Base-by-base conservation (phyloP, 2,329 filamentous ascomycete species). In the Colletotrichum sp. region DNA sequence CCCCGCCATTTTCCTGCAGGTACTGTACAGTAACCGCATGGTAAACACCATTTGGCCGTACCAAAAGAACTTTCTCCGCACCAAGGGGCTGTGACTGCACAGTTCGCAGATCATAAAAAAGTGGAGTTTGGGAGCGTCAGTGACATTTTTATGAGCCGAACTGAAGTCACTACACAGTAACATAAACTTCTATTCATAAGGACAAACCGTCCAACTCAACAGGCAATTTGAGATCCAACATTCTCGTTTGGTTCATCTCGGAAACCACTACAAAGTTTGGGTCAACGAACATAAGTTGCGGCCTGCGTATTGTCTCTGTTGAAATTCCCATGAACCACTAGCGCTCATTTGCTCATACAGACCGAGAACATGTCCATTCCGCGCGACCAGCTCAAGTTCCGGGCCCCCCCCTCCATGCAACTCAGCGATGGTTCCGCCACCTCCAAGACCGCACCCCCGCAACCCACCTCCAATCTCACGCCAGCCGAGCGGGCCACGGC, bases 371-470 rank as follows among this genome's bases (percentile, higher is more conserved):
- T 64, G 60, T 64, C 60, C 27, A 19, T 39, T 9, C 30, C 30
- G n/a, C 60, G 60, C 34, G 60, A 64, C 6, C 60, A 64, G 34
- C 60, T 64, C 15, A 64, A 27, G 25, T 64, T 64, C 34, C 60
- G 60, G 1, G 60, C 60, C 15, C 60, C 36, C 36, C 72, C 75
- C 7, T 52, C 52, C 9, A 77, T 77, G 75, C 48, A 36, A 34
- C 48, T 77, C n/a, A 77, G 75, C 59, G 65, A 72, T 34, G 75
- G 75, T 16, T 75, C 67, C 30, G 32, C 68, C 13, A 55, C 72
- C 8, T 75, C 75, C 22, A 66, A 68, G 59, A 77, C 75, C 5
- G 68, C 63, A 34, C 25, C 68, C 15, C 68, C 72, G 16, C 9
- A 27, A 12, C 57, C 55, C 2, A 13, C 0, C 30, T 2, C 55